Base-by-base conservation (phyloP, 495 filamentous ascomycete genomes). In the Aspergillus incahuasiensis region DNA sequence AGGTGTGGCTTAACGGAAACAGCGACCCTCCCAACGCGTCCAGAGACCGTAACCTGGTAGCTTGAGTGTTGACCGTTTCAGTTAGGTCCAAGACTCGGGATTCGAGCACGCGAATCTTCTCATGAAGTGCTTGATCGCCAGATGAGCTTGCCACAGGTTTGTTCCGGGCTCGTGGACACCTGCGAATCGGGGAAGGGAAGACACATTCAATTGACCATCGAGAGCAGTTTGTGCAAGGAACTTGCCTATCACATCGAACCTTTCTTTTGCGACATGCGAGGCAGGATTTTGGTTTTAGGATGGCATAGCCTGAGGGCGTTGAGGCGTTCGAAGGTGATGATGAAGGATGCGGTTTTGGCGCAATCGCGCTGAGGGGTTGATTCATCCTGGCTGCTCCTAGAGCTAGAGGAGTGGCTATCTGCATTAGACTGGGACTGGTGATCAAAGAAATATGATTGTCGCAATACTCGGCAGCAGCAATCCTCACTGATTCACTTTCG, bases 191-290 rank as follows among this genome's bases (percentile, higher is more conserved):
- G 8, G 56, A 58, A 16, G 56, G 56, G 46, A 42, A 58, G 4
- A 38, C 21, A 18, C 50, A 58, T 6, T 47, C 34, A 8, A 58
- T 48, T 15, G 56, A 48, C 56, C 56, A 58, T n/a, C 50, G 50
- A 13, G 35, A 32, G 38, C 56, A 54, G 34, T 58, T 58, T n/a
- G n/a, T 35, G 25, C 56, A 58, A 0, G 56, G 56, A n/a, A 35
- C 19, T 12, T 43, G 30, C 38, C 50, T 41, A 30, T 58, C 56
- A 13, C 55, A 58, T 49, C 53, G 53, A 21, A 58, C 56, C 45
- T 58, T 58, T 30, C 56, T 21, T 41, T 28, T 34, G 28, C 50
- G 50, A 34, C 56, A 58, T n/a, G 43, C 56, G 16, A 58, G 30
- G 20, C 56, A 58, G 18, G 56, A 41, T 38, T 58, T 58, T 11